These are phyloP conservation scores for Blastosporella zonata DNA, from an alignment of 1,284 basidiomycete genomes.

Conservation along the genomic window DNA sequence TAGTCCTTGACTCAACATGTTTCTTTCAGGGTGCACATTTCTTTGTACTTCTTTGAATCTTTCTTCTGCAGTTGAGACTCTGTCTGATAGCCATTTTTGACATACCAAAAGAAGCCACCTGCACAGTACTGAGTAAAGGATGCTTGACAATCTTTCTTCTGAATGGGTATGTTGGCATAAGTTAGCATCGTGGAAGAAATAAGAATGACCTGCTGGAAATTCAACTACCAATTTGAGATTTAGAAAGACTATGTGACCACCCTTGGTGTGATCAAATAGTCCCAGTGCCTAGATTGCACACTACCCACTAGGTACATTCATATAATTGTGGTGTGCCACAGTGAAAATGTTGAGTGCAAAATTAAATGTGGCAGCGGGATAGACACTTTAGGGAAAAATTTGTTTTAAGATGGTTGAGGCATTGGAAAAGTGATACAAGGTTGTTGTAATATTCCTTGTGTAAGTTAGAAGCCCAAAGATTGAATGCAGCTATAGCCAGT, in stretches of 20 bases:
- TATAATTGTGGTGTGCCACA: conserved; percentile 3
- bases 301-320: conserved; percentile 10
- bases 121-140: conserved; percentile 9
- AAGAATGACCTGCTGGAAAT: conserved; percentile 18
- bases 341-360: conserved; percentile 2
- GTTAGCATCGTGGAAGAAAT: conserved; percentile 18
- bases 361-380: conserved; percentile 5
- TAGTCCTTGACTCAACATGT: not conserved
- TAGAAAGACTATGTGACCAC: conserved; percentile 16
- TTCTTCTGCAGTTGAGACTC: not conserved
- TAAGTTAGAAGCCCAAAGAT: not conserved
- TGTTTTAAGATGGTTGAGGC: not conserved
- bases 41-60: not conserved
- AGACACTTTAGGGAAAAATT: conserved; percentile 7
- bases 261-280: conserved; percentile 7
- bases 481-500: not conserved
- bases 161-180: conserved; percentile 19
- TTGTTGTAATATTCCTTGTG: not conserved
- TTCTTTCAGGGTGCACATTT: not conserved
- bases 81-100: conserved; percentile 2
- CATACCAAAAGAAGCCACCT: conserved; percentile 3
- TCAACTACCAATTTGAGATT: conserved; percentile 16
- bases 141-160: conserved; percentile 3
- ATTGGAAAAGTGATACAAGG: conserved; percentile 1
- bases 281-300: conserved; percentile 14